Evolutionary conservation across 257 asterid genomes (phyloP).

Genomic region (Petrea volubilis): DNA sequence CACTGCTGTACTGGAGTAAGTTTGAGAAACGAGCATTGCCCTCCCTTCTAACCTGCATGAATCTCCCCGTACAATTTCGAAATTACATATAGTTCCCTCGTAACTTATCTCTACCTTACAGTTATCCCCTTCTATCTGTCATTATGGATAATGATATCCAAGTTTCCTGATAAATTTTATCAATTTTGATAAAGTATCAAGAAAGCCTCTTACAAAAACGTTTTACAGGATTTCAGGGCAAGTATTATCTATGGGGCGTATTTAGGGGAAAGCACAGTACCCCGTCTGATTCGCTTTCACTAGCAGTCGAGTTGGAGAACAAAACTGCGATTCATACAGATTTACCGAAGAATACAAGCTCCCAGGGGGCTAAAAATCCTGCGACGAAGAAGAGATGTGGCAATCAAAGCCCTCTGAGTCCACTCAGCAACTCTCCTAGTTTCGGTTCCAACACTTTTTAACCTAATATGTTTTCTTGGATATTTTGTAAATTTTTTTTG

Average conservation of each 20-base stretch:
- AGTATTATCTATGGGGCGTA: conserved; percentile 82
- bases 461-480: not conserved
- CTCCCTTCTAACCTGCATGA: too few species aligned
- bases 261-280: conserved; percentile 45
- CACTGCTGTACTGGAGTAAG: conserved; percentile 73
- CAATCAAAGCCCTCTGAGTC: conserved; percentile 23
- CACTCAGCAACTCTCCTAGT: conserved; percentile 28
- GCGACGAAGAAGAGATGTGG: not conserved
- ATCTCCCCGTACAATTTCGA: too few species aligned
- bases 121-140: too few species aligned
- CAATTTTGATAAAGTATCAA: not conserved
- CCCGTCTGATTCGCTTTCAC: conserved; percentile 1
- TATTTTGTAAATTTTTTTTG: not conserved
- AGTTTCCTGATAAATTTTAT: too few species aligned
- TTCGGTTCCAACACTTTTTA: conserved; percentile 14
- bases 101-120: too few species aligned
- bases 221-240: conserved; percentile 61
- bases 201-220: conserved; percentile 2
- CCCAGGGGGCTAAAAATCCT: not conserved
- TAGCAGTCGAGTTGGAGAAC: not conserved
- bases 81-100: too few species aligned
- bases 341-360: not conserved
- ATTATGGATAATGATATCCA: too few species aligned
- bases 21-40: not conserved
- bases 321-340: not conserved